A percentile compares a stretch with the other conserved stretches of the same genome.
These are phyloP conservation scores for Hypoxylon intermedium DNA, from an alignment of 495 filamentous ascomycete genomes.

Conservation along the genomic window DNA sequence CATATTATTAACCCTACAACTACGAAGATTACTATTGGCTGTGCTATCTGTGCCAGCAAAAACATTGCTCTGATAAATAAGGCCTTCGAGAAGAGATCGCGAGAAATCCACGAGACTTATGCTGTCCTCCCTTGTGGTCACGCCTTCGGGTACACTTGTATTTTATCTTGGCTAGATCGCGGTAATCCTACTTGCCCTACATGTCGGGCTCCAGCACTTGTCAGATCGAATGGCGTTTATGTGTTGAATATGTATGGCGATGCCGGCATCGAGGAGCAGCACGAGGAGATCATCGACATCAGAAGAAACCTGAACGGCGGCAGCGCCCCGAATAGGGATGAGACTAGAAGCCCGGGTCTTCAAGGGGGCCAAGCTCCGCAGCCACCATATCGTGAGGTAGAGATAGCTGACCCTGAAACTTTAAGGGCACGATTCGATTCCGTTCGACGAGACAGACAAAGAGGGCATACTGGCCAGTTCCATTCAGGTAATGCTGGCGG, in stretches of 20 bases:
- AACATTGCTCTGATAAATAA: slow-evolving; percentile 13
- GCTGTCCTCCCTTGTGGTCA: slow-evolving; percentile 28
- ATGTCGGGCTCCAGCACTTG: slow-evolving; percentile 2
- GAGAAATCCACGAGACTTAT: slow-evolving; percentile 14
- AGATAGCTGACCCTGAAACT: too few species aligned
- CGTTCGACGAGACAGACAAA: too few species aligned
- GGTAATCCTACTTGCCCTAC: slow-evolving; percentile 6
- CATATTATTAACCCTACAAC: background rate
- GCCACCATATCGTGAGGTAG: too few species aligned
- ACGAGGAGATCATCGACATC: slow-evolving; percentile 12
- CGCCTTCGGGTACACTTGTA: slow-evolving; percentile 24
- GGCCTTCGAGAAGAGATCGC: slow-evolving; percentile 1
- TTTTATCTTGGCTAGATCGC: background rate
- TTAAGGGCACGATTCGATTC: too few species aligned
- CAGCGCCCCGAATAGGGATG: too few species aligned
- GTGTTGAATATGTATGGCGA: slow-evolving; percentile 1
- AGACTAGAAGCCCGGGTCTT: too few species aligned
- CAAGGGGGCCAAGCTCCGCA: too few species aligned
- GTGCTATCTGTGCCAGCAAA: slow-evolving; percentile 5
- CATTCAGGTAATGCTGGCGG: too few species aligned
- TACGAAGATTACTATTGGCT: slow-evolving; percentile 16
- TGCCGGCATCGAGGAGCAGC: slow-evolving; percentile 2
- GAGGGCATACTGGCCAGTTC: too few species aligned
- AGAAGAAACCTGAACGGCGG: too few species aligned
- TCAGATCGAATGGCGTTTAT: background rate